A percentile compares a stretch with the other conserved stretches of the same genome.
phyloP scores from a whole-genome alignment of 176 grass and related monocot genomes.

The Hordeum marinum region DNA sequence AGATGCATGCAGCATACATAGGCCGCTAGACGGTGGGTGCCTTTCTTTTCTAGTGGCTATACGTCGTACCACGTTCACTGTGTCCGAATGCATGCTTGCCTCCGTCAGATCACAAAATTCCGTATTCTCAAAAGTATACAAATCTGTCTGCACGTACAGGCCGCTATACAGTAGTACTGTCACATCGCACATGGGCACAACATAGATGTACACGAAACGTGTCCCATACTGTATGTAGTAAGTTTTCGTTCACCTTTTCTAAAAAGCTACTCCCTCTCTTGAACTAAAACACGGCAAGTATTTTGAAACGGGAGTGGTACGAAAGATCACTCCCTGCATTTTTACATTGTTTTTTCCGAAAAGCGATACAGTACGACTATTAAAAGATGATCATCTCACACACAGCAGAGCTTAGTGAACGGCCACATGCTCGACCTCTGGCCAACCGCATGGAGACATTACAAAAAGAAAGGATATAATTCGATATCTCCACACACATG shows the following conservation, averaged over 20 bases:
- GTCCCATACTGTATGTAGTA: neutral
- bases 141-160: slow-evolving; percentile 30
- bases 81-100: neutral
- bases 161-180: neutral
- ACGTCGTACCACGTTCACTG: neutral
- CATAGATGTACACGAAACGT: neutral
- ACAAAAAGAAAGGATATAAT: neutral
- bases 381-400: too few species aligned
- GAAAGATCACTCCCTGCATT: too few species aligned
- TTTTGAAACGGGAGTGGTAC: too few species aligned
- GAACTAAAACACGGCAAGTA: too few species aligned
- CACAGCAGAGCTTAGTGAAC: too few species aligned
- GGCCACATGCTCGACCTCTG: too few species aligned
- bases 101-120: slow-evolving; percentile 21
- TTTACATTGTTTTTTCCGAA: too few species aligned
- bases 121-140: slow-evolving; percentile 38
- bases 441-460: too few species aligned
- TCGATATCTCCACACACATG: neutral
- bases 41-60: slow-evolving; percentile 16
- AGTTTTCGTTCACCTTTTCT: neutral
- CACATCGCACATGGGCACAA: neutral
- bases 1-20: neutral
- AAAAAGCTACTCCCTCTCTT: too few species aligned
- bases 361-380: too few species aligned
- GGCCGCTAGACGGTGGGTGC: neutral